Evolutionary conservation across 306 rosid species (phyloP).

Genomic region (Rosa multiflora): DNA sequence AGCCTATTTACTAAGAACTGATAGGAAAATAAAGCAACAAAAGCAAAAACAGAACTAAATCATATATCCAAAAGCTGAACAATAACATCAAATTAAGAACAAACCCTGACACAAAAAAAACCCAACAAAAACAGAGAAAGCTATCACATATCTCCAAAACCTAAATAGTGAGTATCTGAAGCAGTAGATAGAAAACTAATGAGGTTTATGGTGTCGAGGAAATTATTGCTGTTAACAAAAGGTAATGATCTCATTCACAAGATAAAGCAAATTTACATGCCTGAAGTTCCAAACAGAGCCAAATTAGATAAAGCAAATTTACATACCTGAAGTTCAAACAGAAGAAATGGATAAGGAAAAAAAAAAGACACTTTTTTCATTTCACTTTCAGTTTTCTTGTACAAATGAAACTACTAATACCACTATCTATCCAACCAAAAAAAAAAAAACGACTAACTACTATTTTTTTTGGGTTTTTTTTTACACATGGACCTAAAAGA

Average conservation of each 20-base stretch:
- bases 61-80: neutral
- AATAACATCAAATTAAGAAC: too few species aligned
- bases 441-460: neutral
- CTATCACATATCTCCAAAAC: neutral
- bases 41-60: too few species aligned
- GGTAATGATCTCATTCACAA: neutral
- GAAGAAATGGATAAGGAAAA: neutral
- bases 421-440: too few species aligned
- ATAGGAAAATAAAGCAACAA: too few species aligned
- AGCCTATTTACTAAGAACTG: too few species aligned
- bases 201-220: neutral
- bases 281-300: neutral
- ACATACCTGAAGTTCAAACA: neutral
- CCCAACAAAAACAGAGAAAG: neutral
- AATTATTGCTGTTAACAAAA: neutral
- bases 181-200: neutral
- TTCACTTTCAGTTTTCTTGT: neutral
- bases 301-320: neutral
- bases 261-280: neutral
- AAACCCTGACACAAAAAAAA: too few species aligned
- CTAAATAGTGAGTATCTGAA: neutral
- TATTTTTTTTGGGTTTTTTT: neutral
- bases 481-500: neutral
- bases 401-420: neutral
- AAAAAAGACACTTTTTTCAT: neutral